These are phyloP conservation scores for Ophiosphaerella herpotricha DNA, from an alignment of 2,329 filamentous ascomycete genomes.

Conservation along the genomic window DNA sequence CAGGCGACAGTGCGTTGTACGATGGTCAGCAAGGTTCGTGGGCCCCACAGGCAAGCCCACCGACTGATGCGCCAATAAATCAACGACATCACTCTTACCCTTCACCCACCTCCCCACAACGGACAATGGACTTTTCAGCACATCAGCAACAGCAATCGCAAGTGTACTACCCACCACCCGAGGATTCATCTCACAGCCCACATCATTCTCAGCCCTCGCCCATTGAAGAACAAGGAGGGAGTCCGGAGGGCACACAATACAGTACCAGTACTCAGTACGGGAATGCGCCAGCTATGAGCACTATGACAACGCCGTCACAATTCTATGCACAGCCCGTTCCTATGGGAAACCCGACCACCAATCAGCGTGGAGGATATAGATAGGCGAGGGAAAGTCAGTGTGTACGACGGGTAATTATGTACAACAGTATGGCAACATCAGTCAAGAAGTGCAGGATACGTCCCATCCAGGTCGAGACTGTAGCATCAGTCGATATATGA, in stretches of 20 bases:
- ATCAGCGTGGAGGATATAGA: background rate
- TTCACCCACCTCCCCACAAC: background rate
- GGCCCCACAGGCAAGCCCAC: background rate
- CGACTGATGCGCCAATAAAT: background rate
- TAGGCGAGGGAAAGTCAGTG: background rate
- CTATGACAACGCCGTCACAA: constrained; percentile 1
- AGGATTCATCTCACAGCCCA: background rate
- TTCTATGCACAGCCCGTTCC: background rate
- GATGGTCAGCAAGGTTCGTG: background rate
- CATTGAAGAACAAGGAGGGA: background rate
- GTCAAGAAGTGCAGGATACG: too few relatives aligned
- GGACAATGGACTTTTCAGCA: background rate
- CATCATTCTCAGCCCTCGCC: background rate
- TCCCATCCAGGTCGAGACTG: too few relatives aligned
- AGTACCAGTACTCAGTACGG: background rate
- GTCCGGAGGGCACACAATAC: background rate
- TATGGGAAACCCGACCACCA: background rate
- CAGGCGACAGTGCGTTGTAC: background rate
- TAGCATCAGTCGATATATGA: too few relatives aligned
- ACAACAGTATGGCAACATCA: background rate
- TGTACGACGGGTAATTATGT: background rate
- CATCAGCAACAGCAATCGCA: background rate
- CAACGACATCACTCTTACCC: background rate
- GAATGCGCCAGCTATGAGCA: background rate
- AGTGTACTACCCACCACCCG: constrained; percentile 2